Percentiles rank a stretch among this genome's conserved stretches.
Evolutionary conservation across 352 stramenopile genomes (phyloP).

Genomic region (Phytophthora agathidicida): DNA sequence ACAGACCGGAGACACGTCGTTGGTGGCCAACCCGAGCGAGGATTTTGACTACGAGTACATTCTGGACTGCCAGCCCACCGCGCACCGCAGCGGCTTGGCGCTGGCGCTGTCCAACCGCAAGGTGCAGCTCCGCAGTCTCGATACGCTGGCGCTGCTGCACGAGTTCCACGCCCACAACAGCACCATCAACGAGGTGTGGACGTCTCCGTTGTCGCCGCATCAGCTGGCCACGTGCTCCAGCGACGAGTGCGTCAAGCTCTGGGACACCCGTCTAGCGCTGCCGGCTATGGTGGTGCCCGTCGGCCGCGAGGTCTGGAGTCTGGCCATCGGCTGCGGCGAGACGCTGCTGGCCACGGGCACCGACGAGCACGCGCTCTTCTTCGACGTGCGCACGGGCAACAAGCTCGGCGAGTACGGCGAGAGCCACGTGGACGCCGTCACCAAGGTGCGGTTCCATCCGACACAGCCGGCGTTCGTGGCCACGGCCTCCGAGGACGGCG

Average conservation of each 20-base stretch:
- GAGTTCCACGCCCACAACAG: slow-evolving; percentile 81
- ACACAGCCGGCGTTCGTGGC: slow-evolving; percentile 76
- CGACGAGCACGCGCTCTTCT: slow-evolving; percentile 84
- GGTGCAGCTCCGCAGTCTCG: slow-evolving; percentile 72
- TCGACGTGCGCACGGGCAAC: slow-evolving; percentile 72
- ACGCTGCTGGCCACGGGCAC: slow-evolving; percentile 78
- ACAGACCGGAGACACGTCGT: slow-evolving; percentile 21
- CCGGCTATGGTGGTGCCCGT: slow-evolving; percentile 70
- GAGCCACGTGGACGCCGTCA: slow-evolving; percentile 90
- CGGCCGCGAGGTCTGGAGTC: slow-evolving; percentile 79
- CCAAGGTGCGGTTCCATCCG: slow-evolving; percentile 88
- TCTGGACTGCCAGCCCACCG: slow-evolving; percentile 76
- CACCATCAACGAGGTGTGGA: slow-evolving; percentile 86
- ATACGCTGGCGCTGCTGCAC: slow-evolving; percentile 66
- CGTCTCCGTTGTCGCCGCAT: slow-evolving; percentile 62
- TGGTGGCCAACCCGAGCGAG: slow-evolving; percentile 50
- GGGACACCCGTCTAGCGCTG: slow-evolving; percentile 68
- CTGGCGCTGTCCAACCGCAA: slow-evolving; percentile 73
- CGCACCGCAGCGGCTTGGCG: slow-evolving; percentile 58
- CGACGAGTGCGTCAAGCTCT: slow-evolving; percentile 87
- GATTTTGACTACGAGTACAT: slow-evolving; percentile 90
- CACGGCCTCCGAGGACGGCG: slow-evolving; percentile 90
- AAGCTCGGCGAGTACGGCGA: slow-evolving; percentile 86
- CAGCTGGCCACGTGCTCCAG: slow-evolving; percentile 85
- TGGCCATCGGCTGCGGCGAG: slow-evolving; percentile 76